phyloP scores from a whole-genome alignment of 495 filamentous ascomycete genomes.

The Neurospora tetraspora region DNA sequence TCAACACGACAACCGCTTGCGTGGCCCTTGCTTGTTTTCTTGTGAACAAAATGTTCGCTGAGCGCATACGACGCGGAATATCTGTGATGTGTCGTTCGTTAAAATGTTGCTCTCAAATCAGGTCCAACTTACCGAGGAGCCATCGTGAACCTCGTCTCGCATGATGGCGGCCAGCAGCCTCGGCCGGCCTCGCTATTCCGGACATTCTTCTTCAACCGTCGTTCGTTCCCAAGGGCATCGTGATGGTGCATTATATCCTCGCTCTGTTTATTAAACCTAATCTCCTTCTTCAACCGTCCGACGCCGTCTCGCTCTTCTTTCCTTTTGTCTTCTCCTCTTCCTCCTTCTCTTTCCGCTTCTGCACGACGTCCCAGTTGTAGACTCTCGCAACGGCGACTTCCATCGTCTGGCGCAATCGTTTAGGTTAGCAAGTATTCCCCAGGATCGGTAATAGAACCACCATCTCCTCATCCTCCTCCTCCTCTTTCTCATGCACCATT shows the following conservation, averaged over 20 bases:
- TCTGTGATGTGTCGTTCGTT: background rate
- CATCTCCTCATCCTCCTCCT: background rate
- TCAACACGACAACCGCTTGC: background rate
- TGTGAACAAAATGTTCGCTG: background rate
- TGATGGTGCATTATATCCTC: background rate
- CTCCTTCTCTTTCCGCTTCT: slow-evolving; percentile 82
- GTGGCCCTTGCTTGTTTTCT: background rate
- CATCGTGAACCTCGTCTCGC: background rate
- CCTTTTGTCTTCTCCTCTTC: slow-evolving; percentile 45
- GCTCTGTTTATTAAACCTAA: background rate
- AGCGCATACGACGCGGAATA: background rate
- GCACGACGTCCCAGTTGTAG: slow-evolving; percentile 97
- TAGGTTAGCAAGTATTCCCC: slow-evolving; percentile 14
- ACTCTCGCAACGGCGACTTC: slow-evolving; percentile 93
- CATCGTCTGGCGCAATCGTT: slow-evolving; percentile 53
- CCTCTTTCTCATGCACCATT: background rate
- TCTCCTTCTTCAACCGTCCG: slow-evolving; percentile 11
- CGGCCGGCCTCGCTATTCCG: background rate
- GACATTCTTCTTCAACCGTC: background rate
- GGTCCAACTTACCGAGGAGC: background rate
- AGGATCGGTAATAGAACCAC: background rate
- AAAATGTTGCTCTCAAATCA: background rate
- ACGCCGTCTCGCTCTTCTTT: slow-evolving; percentile 17
- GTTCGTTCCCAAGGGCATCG: background rate
- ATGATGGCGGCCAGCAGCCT: background rate